phyloP scores from a whole-genome alignment of 2,329 filamentous ascomycete genomes.

The Calonectria hawksworthii region DNA sequence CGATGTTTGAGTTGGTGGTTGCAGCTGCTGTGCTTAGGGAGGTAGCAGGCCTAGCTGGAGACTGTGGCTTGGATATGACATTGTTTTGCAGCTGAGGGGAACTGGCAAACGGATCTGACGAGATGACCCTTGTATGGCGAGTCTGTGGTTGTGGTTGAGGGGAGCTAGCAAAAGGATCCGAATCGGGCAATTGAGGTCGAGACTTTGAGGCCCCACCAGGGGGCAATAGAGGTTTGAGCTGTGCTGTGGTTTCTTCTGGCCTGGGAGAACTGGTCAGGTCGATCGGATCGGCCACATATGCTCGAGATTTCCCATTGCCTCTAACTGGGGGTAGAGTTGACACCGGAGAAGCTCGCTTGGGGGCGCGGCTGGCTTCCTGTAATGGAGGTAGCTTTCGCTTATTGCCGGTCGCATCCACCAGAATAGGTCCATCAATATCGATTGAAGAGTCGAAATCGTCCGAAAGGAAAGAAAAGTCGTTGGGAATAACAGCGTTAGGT shows the following conservation, averaged over 20 bases:
- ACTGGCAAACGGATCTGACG: conserved; percentile 41
- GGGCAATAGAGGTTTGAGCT: neutral
- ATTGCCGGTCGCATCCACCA: conserved; percentile 38
- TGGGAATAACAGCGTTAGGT: neutral
- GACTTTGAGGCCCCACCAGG: neutral
- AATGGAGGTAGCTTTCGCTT: conserved; percentile 48
- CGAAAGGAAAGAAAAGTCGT: conserved; percentile 39
- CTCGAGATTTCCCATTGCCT: neutral
- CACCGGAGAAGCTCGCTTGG: conserved; percentile 35
- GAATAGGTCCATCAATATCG: conserved; percentile 50
- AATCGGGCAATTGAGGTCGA: conserved; percentile 26
- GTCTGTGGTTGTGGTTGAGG: conserved; percentile 32
- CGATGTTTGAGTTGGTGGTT: neutral
- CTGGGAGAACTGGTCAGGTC: conserved; percentile 55
- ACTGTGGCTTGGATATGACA: neutral
- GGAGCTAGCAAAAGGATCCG: conserved; percentile 55
- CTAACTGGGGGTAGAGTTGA: conserved; percentile 5
- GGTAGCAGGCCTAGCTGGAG: conserved; percentile 36
- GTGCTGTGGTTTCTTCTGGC: neutral
- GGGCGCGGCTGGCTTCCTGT: conserved; percentile 20
- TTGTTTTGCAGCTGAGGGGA: conserved; percentile 17
- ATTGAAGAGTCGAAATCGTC: conserved; percentile 59
- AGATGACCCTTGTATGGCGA: conserved; percentile 16
- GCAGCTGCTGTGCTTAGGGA: conserved; percentile 23
- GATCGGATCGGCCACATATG: conserved; percentile 45